A percentile compares a stretch with the other conserved stretches of the same genome.
Evolutionary conservation across 2,329 filamentous ascomycete species (phyloP).

Genomic region (Sarocladiaceae sp.): DNA sequence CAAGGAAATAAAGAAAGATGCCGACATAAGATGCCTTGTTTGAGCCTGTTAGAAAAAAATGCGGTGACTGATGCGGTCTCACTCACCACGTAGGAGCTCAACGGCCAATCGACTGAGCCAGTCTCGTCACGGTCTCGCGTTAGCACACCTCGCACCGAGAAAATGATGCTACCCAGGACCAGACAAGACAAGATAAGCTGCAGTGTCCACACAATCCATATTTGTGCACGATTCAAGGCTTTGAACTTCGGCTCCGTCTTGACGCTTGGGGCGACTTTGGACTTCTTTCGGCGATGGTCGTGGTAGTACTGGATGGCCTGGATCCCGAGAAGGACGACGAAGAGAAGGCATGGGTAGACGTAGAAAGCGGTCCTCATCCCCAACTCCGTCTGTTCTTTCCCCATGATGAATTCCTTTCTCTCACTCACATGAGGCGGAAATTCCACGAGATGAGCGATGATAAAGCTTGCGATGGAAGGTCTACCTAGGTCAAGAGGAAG

Average conservation of each 20-base stretch:
- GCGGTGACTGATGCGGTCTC: neutral
- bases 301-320: conserved; percentile 32
- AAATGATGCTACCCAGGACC: conserved; percentile 27
- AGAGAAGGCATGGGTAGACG: conserved; percentile 32
- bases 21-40: conserved; percentile 31
- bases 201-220: conserved; percentile 23
- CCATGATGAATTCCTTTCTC: conserved; percentile 20
- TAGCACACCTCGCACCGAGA: conserved; percentile 26
- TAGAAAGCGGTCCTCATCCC: conserved; percentile 34
- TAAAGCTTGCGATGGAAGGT: too few relatives aligned
- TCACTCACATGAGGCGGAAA: too few relatives aligned
- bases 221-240: conserved; percentile 13
- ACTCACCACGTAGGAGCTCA: conserved; percentile 33
- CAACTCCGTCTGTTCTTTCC: conserved; percentile 20
- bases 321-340: conserved; percentile 27
- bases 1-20: conserved; percentile 34
- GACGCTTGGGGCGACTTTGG: conserved; percentile 16
- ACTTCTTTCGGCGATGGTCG: conserved; percentile 21
- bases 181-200: conserved; percentile 27
- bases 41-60: neutral
- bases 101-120: conserved; percentile 26
- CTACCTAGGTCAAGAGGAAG: too few relatives aligned
- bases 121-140: conserved; percentile 17
- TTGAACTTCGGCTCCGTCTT: conserved; percentile 25
- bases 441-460: too few relatives aligned